These are phyloP conservation scores for Nakazawaea pomicola DNA, from an alignment of 805 yeast genomes.

Conservation along the genomic window DNA sequence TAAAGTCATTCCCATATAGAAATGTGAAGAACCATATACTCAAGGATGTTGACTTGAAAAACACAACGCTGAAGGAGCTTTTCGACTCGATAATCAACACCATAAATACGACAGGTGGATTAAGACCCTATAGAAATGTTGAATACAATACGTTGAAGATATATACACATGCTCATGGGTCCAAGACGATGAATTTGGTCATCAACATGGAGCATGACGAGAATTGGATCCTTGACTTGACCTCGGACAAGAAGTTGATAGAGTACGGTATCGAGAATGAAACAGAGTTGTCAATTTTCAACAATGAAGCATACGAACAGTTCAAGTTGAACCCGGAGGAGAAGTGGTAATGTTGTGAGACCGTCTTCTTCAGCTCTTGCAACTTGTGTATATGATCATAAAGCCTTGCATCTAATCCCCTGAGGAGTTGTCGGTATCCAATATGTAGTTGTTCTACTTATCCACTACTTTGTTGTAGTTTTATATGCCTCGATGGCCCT, in stretches of 20 bases:
- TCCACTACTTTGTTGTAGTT: too few species aligned
- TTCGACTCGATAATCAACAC: constrained; percentile 43
- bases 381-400: neutral
- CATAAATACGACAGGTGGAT: constrained; percentile 53
- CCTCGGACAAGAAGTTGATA: constrained; percentile 34
- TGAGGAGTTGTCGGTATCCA: too few species aligned
- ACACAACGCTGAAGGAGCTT: constrained; percentile 60
- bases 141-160: constrained; percentile 72
- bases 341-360: constrained; percentile 56
- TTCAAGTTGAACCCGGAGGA: constrained; percentile 84
- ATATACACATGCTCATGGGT: constrained; percentile 91
- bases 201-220: constrained; percentile 83
- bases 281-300: constrained; percentile 86
- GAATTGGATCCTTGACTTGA: constrained; percentile 58
- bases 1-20: constrained; percentile 89
- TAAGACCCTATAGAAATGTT: constrained; percentile 79
- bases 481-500: too few species aligned
- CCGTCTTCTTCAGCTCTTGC: neutral
- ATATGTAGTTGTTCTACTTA: too few species aligned
- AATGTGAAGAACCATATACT: constrained; percentile 76
- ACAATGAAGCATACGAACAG: constrained; percentile 55
- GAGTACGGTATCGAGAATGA: constrained; percentile 73
- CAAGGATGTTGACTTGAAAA: constrained; percentile 63
- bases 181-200: constrained; percentile 88
- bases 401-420: too few species aligned